Conservation (phyloP, 2,329 filamentous ascomycete genomes). For the Aspergillus jensenii region DNA sequence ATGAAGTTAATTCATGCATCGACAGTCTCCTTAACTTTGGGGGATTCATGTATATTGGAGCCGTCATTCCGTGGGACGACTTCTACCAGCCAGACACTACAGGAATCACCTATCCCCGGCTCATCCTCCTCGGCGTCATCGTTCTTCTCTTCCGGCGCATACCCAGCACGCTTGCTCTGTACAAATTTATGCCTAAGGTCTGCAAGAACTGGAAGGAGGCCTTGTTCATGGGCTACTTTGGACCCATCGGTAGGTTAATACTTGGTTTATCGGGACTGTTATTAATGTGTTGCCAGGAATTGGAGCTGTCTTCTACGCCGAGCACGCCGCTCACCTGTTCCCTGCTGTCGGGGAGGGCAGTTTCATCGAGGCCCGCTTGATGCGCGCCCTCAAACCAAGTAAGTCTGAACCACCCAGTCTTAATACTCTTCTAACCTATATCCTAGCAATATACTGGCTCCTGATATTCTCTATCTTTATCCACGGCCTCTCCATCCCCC, state of each 20-base stretch:
- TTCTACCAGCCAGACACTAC: slow-evolving; percentile 55
- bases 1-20: slow-evolving; percentile 60
- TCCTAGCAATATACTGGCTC: slow-evolving; percentile 45
- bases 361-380: slow-evolving; percentile 41
- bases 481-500: slow-evolving; percentile 39
- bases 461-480: slow-evolving; percentile 42
- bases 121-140: slow-evolving; percentile 54
- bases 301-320: slow-evolving; percentile 47
- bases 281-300: slow-evolving; percentile 29
- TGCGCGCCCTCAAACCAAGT: slow-evolving; percentile 41
- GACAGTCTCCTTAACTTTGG: slow-evolving; percentile 61
- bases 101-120: slow-evolving; percentile 52
- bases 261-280: neutral
- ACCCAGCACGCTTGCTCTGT: slow-evolving; percentile 54
- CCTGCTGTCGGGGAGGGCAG: slow-evolving; percentile 41
- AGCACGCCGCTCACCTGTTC: slow-evolving; percentile 46
- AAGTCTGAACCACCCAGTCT: neutral
- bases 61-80: slow-evolving; percentile 55
- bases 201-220: slow-evolving; percentile 58
- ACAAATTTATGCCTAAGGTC: slow-evolving; percentile 56
- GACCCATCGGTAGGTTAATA: slow-evolving; percentile 39
- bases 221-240: slow-evolving; percentile 60
- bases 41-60: slow-evolving; percentile 61
- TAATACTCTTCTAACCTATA: neutral
- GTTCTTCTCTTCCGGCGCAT: slow-evolving; percentile 58